phyloP scores from a whole-genome alignment of 306 rosid species.

The Trichosanthes cucumerina region DNA sequence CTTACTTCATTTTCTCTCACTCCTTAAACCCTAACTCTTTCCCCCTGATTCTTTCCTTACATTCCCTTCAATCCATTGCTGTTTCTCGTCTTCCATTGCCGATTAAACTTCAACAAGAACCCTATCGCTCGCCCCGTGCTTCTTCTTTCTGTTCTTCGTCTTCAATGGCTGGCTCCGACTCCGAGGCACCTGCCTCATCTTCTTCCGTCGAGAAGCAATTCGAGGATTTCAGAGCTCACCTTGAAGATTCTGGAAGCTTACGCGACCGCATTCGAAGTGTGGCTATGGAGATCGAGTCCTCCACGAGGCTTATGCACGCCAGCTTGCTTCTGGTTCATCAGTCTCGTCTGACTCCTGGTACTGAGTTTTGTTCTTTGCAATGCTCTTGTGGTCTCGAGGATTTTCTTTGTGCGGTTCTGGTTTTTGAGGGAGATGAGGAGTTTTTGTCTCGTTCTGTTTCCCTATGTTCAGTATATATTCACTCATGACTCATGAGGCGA shows the following conservation, averaged over 20 bases:
- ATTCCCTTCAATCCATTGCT: background rate
- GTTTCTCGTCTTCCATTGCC: conserved; percentile 2
- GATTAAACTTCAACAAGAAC: conserved; percentile 18
- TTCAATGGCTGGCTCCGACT: conserved; percentile 41
- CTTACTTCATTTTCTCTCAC: conserved; percentile 19
- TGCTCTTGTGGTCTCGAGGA: background rate
- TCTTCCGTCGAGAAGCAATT: conserved; percentile 63
- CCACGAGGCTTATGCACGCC: conserved; percentile 55
- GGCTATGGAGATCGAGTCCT: conserved; percentile 71
- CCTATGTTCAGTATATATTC: no score
- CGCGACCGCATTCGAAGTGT: conserved; percentile 72
- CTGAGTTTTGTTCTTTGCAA: background rate
- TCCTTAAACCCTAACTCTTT: conserved; percentile 23
- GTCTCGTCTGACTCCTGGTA: conserved; percentile 78
- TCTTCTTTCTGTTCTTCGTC: conserved; percentile 22
- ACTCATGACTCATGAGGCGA: background rate
- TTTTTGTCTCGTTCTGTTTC: background rate
- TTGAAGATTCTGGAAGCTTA: conserved; percentile 55
- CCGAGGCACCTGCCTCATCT: conserved; percentile 20
- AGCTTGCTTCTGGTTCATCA: conserved; percentile 78
- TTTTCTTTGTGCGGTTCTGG: background rate
- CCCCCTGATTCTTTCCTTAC: background rate
- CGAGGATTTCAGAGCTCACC: conserved; percentile 52
- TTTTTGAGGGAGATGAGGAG: background rate
- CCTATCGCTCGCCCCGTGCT: conserved; percentile 10